Conservation (phyloP, 345 rosid species). For the Eucalyptus fibrosa region DNA sequence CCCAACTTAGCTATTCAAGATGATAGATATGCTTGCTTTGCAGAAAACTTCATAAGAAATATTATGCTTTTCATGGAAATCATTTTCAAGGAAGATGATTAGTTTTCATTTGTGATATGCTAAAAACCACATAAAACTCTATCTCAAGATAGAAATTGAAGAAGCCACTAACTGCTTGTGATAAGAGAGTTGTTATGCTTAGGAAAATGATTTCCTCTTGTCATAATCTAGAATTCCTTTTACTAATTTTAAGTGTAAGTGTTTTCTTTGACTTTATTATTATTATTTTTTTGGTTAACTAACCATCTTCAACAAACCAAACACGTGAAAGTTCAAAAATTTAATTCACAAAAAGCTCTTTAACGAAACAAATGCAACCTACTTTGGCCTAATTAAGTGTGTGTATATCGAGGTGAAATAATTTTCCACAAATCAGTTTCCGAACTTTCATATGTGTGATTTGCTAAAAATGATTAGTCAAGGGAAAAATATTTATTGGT, state of each 20-base stretch:
- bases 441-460: neutral
- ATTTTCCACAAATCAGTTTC: neutral
- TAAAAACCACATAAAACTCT: neutral
- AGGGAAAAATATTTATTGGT: neutral
- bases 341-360: neutral
- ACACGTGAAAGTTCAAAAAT: neutral
- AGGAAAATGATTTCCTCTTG: neutral
- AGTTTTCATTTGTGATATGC: neutral
- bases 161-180: neutral
- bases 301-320: neutral
- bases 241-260: neutral
- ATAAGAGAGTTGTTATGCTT: neutral
- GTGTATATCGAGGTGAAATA: neutral
- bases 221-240: neutral
- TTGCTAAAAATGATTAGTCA: neutral
- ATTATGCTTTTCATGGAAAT: neutral
- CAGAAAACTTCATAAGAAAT: neutral
- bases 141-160: neutral
- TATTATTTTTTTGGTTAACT: neutral
- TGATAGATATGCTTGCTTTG: neutral
- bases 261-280: neutral
- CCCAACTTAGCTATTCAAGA: neutral
- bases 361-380: neutral
- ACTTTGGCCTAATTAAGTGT: neutral
- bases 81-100: neutral